Evolutionary conservation across 495 filamentous ascomycete species (phyloP), one percentile per base, ranked within the genome.

Genomic region (Margaritispora aquatica): DNA sequence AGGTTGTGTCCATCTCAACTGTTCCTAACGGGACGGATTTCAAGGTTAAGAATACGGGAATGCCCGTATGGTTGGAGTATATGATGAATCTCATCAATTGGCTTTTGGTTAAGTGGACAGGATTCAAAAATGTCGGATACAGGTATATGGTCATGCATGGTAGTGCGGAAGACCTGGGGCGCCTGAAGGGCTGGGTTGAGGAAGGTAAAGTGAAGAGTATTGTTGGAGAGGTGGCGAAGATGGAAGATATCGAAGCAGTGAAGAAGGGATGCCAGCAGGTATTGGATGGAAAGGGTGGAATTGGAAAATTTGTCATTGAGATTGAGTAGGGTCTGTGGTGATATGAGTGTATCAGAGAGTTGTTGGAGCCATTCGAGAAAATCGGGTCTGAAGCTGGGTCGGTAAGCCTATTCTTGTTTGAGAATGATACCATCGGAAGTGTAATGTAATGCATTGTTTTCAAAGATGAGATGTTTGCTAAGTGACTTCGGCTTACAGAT

Each of bases 231-330:
- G 69, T 63, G 26, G 77, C 72, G 17, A 59, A 71, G 21, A 55
- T 83, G 23, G 62, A 67, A n/a, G 77, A 84, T 66, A 60, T 82
- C 1, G 68, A 77, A 41, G 69, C 59, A 0, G 68, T 84, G 1
- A 73, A 71, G 58, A 61, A 64, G 27, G 80, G 69, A 19, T 79
- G 77, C 54, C 65, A 75, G 55, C 68, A 73, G 61, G 75, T 84
- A 20, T 72, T 69, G 22, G 71, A 70, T 21, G 74, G 73, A 2
- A 81, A 80, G 58, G 81, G 82, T 0, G 82, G 81, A 2, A 54
- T 82, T 23, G 82, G 82, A 26, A 83, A 82, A 67, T 66, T 81
- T 59, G 77, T 84, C 4, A 68, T 84, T 58, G 68, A 71, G 54
- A 69, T 81, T 60, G 61, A 34, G 27, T 54, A 29, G 21, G 24